Base-by-base conservation (phyloP, 2,329 filamentous ascomycete genomes). In the Diaporthe helianthi region DNA sequence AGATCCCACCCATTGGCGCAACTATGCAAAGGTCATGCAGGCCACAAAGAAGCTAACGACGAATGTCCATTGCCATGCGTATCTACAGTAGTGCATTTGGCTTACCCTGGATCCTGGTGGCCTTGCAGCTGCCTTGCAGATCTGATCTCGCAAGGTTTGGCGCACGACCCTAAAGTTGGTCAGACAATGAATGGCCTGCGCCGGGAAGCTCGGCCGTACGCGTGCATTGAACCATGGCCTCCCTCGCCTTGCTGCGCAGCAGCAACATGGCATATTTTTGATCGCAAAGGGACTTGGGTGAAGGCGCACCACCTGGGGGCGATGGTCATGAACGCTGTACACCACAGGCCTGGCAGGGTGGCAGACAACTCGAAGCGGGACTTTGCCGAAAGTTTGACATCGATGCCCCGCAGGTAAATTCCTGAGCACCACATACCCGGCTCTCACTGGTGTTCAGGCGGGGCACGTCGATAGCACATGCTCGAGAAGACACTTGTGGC, bases 1-100 rank as follows among this genome's bases (percentile, higher is more conserved):
- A 76, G 76, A 76, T 75, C 74, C 74, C 74, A 74, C 73, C 72
- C 72, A 77, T 76, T 76, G 75, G 74, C 69, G 73, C 74, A 74
- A 72, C 71, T 73, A 65, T 73, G 71, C 71, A 73, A 46, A 65
- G 33, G 54, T 49, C 65, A 68, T 70, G 69, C 71, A 75, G 72
- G 66, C 70, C 64, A 69, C 71, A 73, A 58, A 55, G 65, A 54
- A 60, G 51, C 64, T 70, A 55, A 51, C 55, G 41, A 36, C 55
- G 24, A 55, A 53, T 58, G 54, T 55, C 66, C 58, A 38, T 64
- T 26, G 61, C 67, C 67, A 53, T 70, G 74, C 71, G 71, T 73
- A 73, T 72, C 73, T n/a, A n/a, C n/a, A n/a, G n/a, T n/a, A n/a
- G n/a, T n/a, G n/a, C n/a, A n/a, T n/a, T n/a, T 74, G 65, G 74